Evolutionary conservation across 1,139 yeast genomes (phyloP).

Genomic region (Fermentozyma sake): DNA sequence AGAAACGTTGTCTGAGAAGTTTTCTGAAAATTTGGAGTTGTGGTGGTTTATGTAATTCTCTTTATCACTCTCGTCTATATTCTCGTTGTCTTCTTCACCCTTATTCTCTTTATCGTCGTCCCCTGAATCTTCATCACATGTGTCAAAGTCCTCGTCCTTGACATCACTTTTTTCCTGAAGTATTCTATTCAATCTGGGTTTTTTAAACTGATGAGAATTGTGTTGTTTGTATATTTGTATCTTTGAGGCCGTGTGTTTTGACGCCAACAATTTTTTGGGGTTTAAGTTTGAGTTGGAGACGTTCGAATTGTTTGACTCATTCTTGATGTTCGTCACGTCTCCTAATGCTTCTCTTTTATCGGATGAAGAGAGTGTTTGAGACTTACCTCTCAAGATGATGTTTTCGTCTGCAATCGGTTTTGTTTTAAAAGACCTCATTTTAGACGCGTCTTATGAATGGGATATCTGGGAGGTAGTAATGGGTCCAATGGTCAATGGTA

Average conservation of each 20-base stretch:
- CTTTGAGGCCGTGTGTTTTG: no score
- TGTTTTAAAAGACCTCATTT: no score
- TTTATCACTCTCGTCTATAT: conserved; percentile 4
- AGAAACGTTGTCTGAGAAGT: conserved; percentile 5
- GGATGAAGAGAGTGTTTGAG: conserved; percentile 1
- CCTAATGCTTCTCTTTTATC: conserved; percentile 25
- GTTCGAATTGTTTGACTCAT: conserved; percentile 7
- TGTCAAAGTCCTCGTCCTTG: conserved; percentile 7
- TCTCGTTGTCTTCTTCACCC: conserved; percentile 5
- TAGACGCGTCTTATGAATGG: no score
- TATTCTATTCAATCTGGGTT: conserved; percentile 19
- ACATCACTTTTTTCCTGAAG: conserved; percentile 4
- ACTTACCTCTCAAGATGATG: conserved; percentile 2
- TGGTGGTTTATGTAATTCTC: no score
- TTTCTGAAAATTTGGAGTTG: conserved; percentile 2
- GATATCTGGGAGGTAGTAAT: no score
- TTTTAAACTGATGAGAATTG: conserved; percentile 17
- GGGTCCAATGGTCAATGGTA: no score
- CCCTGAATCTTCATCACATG: conserved; percentile 4
- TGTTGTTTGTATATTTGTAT: conserved; percentile 19
- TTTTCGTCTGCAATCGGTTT: no score
- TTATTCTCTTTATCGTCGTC: conserved; percentile 7
- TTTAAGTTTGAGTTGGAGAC: no score
- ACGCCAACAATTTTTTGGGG: no score
- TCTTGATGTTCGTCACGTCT: conserved; percentile 23